These are phyloP conservation scores for Pseudogymnoascus sp. DNA, from an alignment of 2,329 filamentous ascomycete species.

Conservation along the genomic window DNA sequence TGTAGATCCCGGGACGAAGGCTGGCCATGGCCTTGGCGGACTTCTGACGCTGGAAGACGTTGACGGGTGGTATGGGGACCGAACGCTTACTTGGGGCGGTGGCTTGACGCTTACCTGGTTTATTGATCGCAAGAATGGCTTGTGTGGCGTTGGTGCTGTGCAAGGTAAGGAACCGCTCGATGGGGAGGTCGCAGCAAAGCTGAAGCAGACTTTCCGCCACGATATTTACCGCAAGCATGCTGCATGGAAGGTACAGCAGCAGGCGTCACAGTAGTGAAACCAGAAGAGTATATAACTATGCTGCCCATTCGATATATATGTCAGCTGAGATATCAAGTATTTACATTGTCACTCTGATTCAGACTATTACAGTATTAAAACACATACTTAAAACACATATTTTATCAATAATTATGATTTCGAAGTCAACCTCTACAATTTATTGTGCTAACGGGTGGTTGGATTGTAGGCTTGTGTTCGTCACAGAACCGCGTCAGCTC, in stretches of 20 bases:
- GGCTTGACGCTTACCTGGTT: conserved; percentile 40
- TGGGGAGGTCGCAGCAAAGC: conserved; percentile 16
- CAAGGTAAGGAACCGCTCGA: conserved; percentile 33
- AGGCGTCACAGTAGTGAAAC: background rate
- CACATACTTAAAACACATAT: no score
- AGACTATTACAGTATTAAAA: no score
- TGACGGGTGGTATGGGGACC: conserved; percentile 36
- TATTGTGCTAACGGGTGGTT: no score
- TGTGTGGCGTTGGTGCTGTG: conserved; percentile 36
- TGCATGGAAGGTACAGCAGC: conserved; percentile 26
- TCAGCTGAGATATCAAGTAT: background rate
- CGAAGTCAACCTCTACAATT: no score
- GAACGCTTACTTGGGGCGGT: conserved; percentile 39
- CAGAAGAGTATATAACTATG: background rate
- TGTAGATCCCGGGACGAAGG: conserved; percentile 25
- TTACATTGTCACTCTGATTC: no score
- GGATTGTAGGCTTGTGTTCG: no score
- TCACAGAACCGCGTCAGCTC: no score
- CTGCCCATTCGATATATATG: background rate
- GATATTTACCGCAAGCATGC: conserved; percentile 35
- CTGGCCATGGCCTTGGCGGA: conserved; percentile 36
- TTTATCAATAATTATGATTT: no score
- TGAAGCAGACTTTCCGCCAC: conserved; percentile 37
- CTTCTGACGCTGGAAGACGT: conserved; percentile 33
- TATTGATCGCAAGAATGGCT: conserved; percentile 38